Evolutionary conservation across 139 green algal species (phyloP), one percentile per base, ranked within the genome.

Genomic region (Chlorella sp.): DNA sequence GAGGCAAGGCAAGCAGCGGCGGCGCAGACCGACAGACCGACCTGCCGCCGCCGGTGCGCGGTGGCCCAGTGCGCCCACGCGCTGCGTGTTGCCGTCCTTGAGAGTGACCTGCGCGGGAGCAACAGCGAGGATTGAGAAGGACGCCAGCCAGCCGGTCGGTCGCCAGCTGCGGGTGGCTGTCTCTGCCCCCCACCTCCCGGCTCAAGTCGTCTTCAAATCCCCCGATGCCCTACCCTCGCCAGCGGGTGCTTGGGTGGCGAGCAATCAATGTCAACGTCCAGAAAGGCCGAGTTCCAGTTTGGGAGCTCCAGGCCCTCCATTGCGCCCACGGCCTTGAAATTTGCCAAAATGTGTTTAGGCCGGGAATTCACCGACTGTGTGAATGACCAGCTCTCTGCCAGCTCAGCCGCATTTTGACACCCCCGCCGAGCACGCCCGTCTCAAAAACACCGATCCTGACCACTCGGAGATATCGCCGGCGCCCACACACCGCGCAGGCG

Each of bases 261-360:
- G 61, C 73, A 83, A 15, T 91, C 89, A n/a, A 92, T 64, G 39
- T 79, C 75, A 53, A 80, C 36, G 42, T 76, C 16, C 34, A 75
- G 75, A 30, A 94, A 66, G 1, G 16, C 90, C 61, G 73, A 36
- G 39, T 90, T 94, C 91, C 91, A 94, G 53, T 92, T 61, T 0
- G 87, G 90, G 42, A 94, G 76, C 3, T 90, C 71, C 32, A 93
- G 61, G 53, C 24, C 40, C 24, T 82, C 77, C 77, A 83, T 83
- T 53, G 73, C 75, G 9, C 11, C 75, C 71, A 30, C 71, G 16
- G 30, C 7, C 32, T 39, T 36, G 36, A 4, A 76, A 34, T n/a
- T 75, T 30, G 66, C 4, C 14, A n/a, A n/a, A n/a, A n/a, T n/a
- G n/a, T n/a, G n/a, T n/a, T n/a, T n/a, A n/a, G n/a, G n/a, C n/a